Evolutionary conservation across 2,329 filamentous ascomycete genomes (phyloP), one percentile per base, ranked within the genome.

Genomic region (Hypoxylon sp.): DNA sequence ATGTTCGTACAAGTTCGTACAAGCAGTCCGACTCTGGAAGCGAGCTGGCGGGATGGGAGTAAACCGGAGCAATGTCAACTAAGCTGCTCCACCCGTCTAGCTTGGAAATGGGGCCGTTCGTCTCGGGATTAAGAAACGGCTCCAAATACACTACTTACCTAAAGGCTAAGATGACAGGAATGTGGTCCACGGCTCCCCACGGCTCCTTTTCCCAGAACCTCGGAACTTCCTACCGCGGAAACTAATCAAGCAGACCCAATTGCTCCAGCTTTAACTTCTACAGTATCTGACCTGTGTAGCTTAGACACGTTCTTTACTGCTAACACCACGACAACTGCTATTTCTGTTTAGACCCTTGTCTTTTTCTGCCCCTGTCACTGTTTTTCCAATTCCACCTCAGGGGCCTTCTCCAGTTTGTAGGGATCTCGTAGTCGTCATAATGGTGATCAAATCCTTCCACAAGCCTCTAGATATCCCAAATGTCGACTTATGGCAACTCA

Each of bases 401-500:
- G n/a, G n/a, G n/a, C n/a, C n/a, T n/a, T n/a, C n/a, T n/a, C n/a
- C n/a, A n/a, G 20, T n/a, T 26, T 46, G 42, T 40, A 11, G 40
- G 5, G 6, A 16, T 30, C 18, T 32, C 26, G 11, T 54, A 28
- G 9, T 56, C 64, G 52, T 61, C 70, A 63, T 50, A 33, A 96
- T 96, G 93, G 90, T 91, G 65, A 84, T 89, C 73, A 81, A 87
- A 48, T 93, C 93, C 2, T 80, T 81, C 0, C 93, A 89, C 74
- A 83, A 88, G 0, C 77, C 83, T 6, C 73, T 96, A 36, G 82
- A 89, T 18, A 89, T 97, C 40, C 93, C 94, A 0, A 80, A 90
- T 70, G 79, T 89, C 58, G 93, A 96, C 77, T 76, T 97, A 50
- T 97, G 92, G 92, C 84, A 84, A 0, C 89, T 93, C 61, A 80